Base-by-base conservation (phyloP, 805 yeast genomes). In the Torulaspora delbrueckii region DNA sequence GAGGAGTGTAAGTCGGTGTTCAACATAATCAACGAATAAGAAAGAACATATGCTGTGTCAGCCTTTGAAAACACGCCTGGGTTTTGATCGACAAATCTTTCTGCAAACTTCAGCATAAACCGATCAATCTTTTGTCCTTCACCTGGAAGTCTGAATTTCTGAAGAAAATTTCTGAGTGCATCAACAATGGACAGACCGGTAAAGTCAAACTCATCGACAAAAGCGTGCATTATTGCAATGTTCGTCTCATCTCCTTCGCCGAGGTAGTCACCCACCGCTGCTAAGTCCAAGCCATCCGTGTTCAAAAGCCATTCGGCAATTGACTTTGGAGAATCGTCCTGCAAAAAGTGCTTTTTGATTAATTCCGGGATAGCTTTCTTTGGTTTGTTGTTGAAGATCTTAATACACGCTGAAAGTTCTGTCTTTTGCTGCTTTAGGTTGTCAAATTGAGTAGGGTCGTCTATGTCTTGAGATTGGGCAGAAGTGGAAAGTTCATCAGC, bases 61-160 rank as follows among this genome's bases (percentile, higher is more conserved):
- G 98, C 96, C 58, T 86, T 86, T 0, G 96, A 81, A 65, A 91
- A 91, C 0, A 82, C 75, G n/a, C 73, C 73, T 8, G 96, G 96
- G 61, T 93, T 93, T 50, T 91, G 96, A 53, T 85, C 81, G 18
- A 82, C 82, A 61, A 82, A 93, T 54, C 95, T 76, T 66, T 88
- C 96, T 4, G 99, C 99, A 71, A 95, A 95, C 60, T 93, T 91
- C 63, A 93, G 77, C 96, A 95, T 87, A 62, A 82, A 88, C 56
- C 99, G 77, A 72, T 93, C 99, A 62, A 93, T 91, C 60, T 93
- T 91, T 69, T 93, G 99, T 4, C 96, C 90, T 68, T 93, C 99
- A 41, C 99, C 99, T 2, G 99, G 99, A 48, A 93, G 75, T 63
- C 99, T 76, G 69, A 93, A 95, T 39, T 80, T 75, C 60, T 95